Base-by-base conservation (phyloP, 1,284 basidiomycete genomes). In the Tremellales sp. region DNA sequence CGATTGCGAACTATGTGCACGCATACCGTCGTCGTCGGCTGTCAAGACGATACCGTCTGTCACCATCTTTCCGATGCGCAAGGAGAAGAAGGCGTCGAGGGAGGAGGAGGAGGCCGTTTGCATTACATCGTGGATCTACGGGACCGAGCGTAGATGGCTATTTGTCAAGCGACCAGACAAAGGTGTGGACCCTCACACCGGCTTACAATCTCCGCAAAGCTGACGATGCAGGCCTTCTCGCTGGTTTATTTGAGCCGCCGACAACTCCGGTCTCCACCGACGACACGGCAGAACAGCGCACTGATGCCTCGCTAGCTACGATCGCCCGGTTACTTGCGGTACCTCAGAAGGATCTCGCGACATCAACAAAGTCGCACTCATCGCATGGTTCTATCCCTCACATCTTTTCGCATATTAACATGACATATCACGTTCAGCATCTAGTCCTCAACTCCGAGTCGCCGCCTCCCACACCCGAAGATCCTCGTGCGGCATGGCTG, bases 391-490 rank as follows among this genome's bases (percentile, higher is more conserved):
- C 85, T 51, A 82, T 94, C 27, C 59, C 84, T 1, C 92, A 96
- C 65, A 77, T 90, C 46, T 97, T 96, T 74, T 89, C 86, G 2
- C 92, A 97, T 69, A 87, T 96, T 65, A 82, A 80, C 62, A 89
- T 94, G 76, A 90, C 86, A 8, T 96, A 94, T 74, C 83, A 87
- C 58, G 80, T 86, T 22, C 57, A 65, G 13, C 67, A 70, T 46
- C 48, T 70, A 10, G 43, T 58, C 13, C 22, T 72, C 23, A 17
- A 44, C 12, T 15, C 33, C 27, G 33, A 43, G 15, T 22, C 42
- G 10, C 46, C 56, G 6, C 22, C 39, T 3, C 22, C 48, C 23
- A 12, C 12, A 40, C 1, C 2, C 8, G 7, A 44, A 42, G 8
- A 35, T 25, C 6, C 41, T 39, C 24, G 17, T 1, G 54, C 50